phyloP scores from a whole-genome alignment of 2,329 filamentous ascomycete genomes.

The Dryadomyces sulphureus region DNA sequence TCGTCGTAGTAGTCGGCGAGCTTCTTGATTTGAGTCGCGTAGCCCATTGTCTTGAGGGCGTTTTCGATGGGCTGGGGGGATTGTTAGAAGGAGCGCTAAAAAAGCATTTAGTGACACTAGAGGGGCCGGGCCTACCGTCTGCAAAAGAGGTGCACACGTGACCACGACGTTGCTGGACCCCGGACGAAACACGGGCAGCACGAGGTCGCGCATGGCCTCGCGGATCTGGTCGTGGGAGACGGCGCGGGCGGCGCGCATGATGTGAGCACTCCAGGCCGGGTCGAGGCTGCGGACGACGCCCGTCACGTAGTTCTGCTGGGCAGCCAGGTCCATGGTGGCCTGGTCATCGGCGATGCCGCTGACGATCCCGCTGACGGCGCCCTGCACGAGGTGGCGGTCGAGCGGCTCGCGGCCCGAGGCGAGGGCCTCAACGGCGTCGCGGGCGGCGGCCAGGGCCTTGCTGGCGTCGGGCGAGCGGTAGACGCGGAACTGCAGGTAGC shows the following conservation, averaged over 20 bases:
- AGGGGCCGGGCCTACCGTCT: constrained; percentile 74
- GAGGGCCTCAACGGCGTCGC: constrained; percentile 59
- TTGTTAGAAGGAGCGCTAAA: neutral
- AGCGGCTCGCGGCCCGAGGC: constrained; percentile 57
- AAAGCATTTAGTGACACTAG: constrained; percentile 10
- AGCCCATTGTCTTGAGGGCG: constrained; percentile 61
- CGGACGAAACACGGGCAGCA: constrained; percentile 68
- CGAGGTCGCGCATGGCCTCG: constrained; percentile 54
- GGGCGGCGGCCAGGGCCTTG: constrained; percentile 69
- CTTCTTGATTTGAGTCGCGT: constrained; percentile 59
- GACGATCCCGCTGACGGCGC: constrained; percentile 80
- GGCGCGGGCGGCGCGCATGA: constrained; percentile 65
- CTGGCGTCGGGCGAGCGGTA: constrained; percentile 82
- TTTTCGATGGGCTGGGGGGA: constrained; percentile 53
- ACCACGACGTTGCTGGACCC: constrained; percentile 73
- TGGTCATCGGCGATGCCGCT: constrained; percentile 78
- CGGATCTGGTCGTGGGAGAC: constrained; percentile 68
- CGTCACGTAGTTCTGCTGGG: constrained; percentile 68
- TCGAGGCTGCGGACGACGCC: constrained; percentile 65
- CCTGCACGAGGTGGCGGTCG: constrained; percentile 72
- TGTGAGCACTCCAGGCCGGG: constrained; percentile 61
- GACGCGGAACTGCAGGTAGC: constrained; percentile 69
- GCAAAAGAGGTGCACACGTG: constrained; percentile 74
- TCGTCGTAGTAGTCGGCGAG: constrained; percentile 76
- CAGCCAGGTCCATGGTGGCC: constrained; percentile 68